Conservation (phyloP, 805 yeast genomes). For the Wickerhamiella brachini region DNA sequence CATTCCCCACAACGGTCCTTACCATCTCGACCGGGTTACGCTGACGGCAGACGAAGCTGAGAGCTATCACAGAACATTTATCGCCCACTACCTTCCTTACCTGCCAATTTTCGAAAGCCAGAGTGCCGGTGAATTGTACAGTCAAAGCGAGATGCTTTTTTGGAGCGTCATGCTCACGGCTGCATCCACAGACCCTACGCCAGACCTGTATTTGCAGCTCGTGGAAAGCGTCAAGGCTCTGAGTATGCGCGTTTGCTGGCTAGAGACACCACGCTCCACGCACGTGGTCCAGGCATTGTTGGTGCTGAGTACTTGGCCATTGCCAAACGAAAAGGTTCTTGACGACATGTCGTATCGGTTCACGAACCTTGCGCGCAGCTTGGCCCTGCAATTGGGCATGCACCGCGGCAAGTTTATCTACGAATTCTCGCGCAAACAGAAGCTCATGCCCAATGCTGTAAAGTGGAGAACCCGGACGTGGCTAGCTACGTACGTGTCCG, state of each 20-base stretch:
- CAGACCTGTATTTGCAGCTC: constrained; percentile 59
- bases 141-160: constrained; percentile 71
- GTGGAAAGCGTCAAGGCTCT: constrained; percentile 70
- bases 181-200: constrained; percentile 65
- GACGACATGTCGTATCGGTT: constrained; percentile 88
- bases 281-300: constrained; percentile 84
- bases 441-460: constrained; percentile 76
- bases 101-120: constrained; percentile 65
- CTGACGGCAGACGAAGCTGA: constrained; percentile 55
- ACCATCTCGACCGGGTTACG: constrained; percentile 51
- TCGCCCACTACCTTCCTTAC: constrained; percentile 53
- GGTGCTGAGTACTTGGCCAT: constrained; percentile 80
- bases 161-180: constrained; percentile 89
- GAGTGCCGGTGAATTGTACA: constrained; percentile 61
- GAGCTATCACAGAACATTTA: constrained; percentile 57
- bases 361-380: constrained; percentile 70
- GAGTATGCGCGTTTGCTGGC: constrained; percentile 88
- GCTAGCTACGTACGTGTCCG: constrained; percentile 77
- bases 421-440: constrained; percentile 84
- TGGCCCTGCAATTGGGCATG: constrained; percentile 75
- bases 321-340: constrained; percentile 81
- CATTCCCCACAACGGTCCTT: constrained; percentile 14
- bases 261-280: constrained; percentile 82
- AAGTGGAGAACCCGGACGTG: constrained; percentile 90
- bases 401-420: constrained; percentile 86